Percentiles rank a stretch among this genome's conserved stretches.
These are phyloP conservation scores for Aquilaria malaccensis DNA, from an alignment of 345 rosid species.

Conservation along the genomic window DNA sequence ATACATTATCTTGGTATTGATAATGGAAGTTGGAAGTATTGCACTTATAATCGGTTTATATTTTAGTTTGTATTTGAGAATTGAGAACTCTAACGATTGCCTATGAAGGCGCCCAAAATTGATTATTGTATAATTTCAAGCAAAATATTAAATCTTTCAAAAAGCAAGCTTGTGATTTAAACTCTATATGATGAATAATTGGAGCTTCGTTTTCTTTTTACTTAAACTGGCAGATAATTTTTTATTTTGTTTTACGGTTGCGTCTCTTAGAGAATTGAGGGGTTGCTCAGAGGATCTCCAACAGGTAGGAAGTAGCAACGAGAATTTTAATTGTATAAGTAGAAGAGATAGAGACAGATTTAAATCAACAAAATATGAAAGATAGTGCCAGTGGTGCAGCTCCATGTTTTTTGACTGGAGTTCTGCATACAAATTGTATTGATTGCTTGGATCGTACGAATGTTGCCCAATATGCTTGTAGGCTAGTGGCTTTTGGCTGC, in stretches of 20 bases:
- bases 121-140: too few species aligned
- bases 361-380: conserved; percentile 31
- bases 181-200: not conserved
- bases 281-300: conserved; percentile 56
- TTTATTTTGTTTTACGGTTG: conserved; percentile 32
- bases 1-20: too few species aligned
- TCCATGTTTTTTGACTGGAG: conserved; percentile 81
- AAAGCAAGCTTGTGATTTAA: not conserved
- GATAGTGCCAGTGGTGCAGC: conserved; percentile 34
- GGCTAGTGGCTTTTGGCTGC: conserved; percentile 87
- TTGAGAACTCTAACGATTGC: too few species aligned
- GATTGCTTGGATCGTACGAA: conserved; percentile 99
- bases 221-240: not conserved
- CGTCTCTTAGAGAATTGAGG: conserved; percentile 66
- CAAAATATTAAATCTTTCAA: not conserved
- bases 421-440: conserved; percentile 96
- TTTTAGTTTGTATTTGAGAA: too few species aligned
- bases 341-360: conserved; percentile 56
- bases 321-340: conserved; percentile 37
- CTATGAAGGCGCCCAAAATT: too few species aligned
- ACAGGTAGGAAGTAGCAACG: conserved; percentile 50
- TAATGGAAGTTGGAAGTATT: too few species aligned
- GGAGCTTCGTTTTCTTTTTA: not conserved
- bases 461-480: conserved; percentile 97
- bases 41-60: too few species aligned